Evolutionary conservation across 2,329 filamentous ascomycete species (phyloP), one percentile per base, ranked within the genome.

Genomic region (Pseudocercospora fuligena): DNA sequence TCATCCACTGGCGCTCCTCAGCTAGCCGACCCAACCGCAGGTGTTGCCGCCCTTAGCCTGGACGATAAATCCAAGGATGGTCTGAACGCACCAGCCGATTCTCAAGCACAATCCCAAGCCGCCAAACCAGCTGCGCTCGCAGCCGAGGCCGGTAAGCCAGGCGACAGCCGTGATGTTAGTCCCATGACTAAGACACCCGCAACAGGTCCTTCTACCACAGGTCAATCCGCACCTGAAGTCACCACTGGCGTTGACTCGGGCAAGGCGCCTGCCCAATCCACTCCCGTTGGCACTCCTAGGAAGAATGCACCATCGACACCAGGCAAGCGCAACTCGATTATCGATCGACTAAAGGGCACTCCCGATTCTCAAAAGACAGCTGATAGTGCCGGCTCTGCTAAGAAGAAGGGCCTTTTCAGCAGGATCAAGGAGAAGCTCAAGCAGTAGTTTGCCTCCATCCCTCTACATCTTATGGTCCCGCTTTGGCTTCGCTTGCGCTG

Each of bases 381-480:
- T 27, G 67, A 67, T 36, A 65, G 69, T 70, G 36, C 74, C 81
- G 82, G 78, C 51, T 63, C 65, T 19, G 82, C 82, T 75, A 83
- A 82, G 76, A 83, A 82, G 78, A 78, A 82, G 73, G 79, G 79
- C 62, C 78, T 84, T 73, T 83, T 84, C 66, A 80, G 80, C 70
- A 82, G 80, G 76, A 69, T 85, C 67, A 83, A 84, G 80, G 82
- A 83, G 65, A 83, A 82, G 78, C 75, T 84, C 68, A 75, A 73
- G 69, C 69, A 73, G 54, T 74, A 72, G 65, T 56, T 60, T 56
- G 53, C 19, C 19, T 58, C 29, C 56, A 25, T 58, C 33, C 56
- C 60, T 40, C 61, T 63, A 36, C 9, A 31, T 57, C 27, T 63
- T 33, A 27, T 47, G 31, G 47, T 46, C 31, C 58, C 58, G 33